Conservation (phyloP, 345 rosid species). For the Camelina neglecta region DNA sequence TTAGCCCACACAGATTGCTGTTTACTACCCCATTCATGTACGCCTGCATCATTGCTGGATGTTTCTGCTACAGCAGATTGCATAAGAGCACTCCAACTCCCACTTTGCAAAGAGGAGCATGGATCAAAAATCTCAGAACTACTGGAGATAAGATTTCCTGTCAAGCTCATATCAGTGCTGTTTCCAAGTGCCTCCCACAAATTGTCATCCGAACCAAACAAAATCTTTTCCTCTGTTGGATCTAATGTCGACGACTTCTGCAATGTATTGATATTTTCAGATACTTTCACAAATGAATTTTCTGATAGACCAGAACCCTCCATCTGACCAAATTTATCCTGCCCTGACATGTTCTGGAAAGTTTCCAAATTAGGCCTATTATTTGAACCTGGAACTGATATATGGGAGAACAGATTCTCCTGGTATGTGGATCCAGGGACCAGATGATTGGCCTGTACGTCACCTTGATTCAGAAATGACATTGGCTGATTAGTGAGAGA, state of each 20-base stretch:
- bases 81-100: slow-evolving; percentile 99
- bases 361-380: slow-evolving; percentile 52
- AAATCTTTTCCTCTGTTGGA: slow-evolving; percentile 87
- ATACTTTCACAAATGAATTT: slow-evolving; percentile 51
- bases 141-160: slow-evolving; percentile 55
- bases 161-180: slow-evolving; percentile 51
- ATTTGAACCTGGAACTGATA: slow-evolving; percentile 51
- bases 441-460: slow-evolving; percentile 52
- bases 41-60: slow-evolving; percentile 57
- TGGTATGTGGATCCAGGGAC: slow-evolving; percentile 58
- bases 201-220: slow-evolving; percentile 89
- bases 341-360: slow-evolving; percentile 47
- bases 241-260: slow-evolving; percentile 74
- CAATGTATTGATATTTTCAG: slow-evolving; percentile 44
- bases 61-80: slow-evolving; percentile 98
- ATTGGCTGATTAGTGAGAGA: slow-evolving; percentile 53
- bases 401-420: slow-evolving; percentile 47
- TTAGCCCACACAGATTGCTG: slow-evolving; percentile 27
- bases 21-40: slow-evolving; percentile 27
- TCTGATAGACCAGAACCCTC: slow-evolving; percentile 51
- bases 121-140: slow-evolving; percentile 53
- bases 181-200: slow-evolving; percentile 82
- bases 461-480: slow-evolving; percentile 54
- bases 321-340: slow-evolving; percentile 48
- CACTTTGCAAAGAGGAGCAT: slow-evolving; percentile 80